Conservation (phyloP, 2,329 filamentous ascomycete genomes). For the Aspergillus persii region DNA sequence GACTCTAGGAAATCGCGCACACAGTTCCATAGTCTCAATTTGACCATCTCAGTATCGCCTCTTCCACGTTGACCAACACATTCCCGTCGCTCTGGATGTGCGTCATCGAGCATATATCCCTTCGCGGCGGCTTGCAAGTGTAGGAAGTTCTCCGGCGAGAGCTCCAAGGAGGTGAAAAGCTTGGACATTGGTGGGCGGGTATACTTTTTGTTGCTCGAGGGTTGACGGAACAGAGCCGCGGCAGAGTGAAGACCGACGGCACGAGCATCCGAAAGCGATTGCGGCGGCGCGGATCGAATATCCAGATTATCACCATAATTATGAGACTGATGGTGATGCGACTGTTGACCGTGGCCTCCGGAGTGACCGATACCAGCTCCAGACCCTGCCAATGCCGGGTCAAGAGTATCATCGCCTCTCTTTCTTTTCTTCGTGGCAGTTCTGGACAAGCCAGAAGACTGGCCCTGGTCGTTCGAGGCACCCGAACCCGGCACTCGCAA, state of each 20-base stretch:
- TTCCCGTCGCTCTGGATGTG: conserved; percentile 54
- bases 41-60: conserved; percentile 57
- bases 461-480: conserved; percentile 25
- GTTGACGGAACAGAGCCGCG: conserved; percentile 52
- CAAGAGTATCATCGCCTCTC: conserved; percentile 38
- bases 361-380: conserved; percentile 23
- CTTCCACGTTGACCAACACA: conserved; percentile 57
- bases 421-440: conserved; percentile 42
- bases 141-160: conserved; percentile 57
- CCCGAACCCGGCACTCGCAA: conserved; percentile 24
- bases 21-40: conserved; percentile 56
- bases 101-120: conserved; percentile 56
- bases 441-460: conserved; percentile 31
- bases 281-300: conserved; percentile 38
- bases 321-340: conserved; percentile 25
- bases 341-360: conserved; percentile 21
- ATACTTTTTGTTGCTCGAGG: conserved; percentile 53
- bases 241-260: conserved; percentile 54
- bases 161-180: conserved; percentile 55
- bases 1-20: conserved; percentile 54
- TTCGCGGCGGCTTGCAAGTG: conserved; percentile 57
- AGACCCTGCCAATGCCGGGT: conserved; percentile 33
- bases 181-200: conserved; percentile 59
- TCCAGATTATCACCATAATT: conserved; percentile 32
- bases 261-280: conserved; percentile 44